Evolutionary conservation across 2,329 filamentous ascomycete genomes (phyloP).

Genomic region (Septoria linicola): DNA sequence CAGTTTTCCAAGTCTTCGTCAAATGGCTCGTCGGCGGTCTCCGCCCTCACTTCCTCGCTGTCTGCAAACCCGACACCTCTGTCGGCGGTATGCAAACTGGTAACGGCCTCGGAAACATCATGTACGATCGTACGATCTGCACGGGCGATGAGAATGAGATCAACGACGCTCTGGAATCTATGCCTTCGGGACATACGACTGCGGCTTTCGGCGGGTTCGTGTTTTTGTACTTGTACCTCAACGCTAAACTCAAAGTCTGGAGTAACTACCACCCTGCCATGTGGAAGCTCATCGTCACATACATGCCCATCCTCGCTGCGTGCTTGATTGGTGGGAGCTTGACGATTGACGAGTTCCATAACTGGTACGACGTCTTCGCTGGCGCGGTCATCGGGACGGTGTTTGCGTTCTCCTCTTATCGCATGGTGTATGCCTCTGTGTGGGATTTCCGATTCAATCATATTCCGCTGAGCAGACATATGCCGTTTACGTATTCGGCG

Average conservation of each 20-base stretch:
- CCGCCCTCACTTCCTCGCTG: constrained; percentile 69
- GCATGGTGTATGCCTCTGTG: constrained; percentile 66
- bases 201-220: constrained; percentile 71
- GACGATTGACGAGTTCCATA: constrained; percentile 71
- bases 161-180: constrained; percentile 67
- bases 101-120: constrained; percentile 59
- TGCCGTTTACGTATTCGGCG: constrained; percentile 50
- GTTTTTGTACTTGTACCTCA: constrained; percentile 70
- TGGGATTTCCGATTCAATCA: constrained; percentile 70
- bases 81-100: constrained; percentile 39
- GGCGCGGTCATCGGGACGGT: constrained; percentile 64
- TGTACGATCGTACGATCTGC: constrained; percentile 69
- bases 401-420: constrained; percentile 64
- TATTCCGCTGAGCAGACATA: constrained; percentile 61
- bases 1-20: constrained; percentile 74
- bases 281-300: constrained; percentile 69
- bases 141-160: constrained; percentile 64
- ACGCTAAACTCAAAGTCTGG: constrained; percentile 75
- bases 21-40: constrained; percentile 74
- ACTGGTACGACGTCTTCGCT: constrained; percentile 72
- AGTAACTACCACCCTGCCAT: constrained; percentile 69
- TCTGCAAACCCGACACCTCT: constrained; percentile 63
- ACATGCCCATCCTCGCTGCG: constrained; percentile 66
- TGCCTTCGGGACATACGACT: constrained; percentile 72
- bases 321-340: constrained; percentile 66